Conservation (phyloP, 169 alveolate species). For the Eimeria maxima region DNA sequence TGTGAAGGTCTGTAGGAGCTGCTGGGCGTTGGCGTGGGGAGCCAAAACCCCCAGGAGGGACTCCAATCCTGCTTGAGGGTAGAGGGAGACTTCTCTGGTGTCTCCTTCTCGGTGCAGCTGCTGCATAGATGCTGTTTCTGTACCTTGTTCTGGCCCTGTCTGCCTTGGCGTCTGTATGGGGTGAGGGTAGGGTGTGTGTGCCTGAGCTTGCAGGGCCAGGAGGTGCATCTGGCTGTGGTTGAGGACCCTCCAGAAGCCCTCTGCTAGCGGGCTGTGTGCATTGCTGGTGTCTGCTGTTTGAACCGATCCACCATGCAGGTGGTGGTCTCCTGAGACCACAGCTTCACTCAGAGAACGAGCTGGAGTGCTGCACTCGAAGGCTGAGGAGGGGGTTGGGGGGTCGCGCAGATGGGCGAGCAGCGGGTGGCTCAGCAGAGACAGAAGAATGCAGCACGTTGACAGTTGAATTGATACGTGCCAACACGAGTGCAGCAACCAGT, state of each 20-base stretch:
- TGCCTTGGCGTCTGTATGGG: background rate
- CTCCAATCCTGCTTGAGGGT: background rate
- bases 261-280: background rate
- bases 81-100: background rate
- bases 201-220: background rate
- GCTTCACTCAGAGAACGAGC: constrained; percentile 54
- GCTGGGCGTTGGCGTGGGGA: background rate
- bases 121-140: background rate
- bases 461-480: constrained; percentile 37
- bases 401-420: background rate
- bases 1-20: constrained; percentile 4
- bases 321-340: background rate
- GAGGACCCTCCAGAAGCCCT: constrained; percentile 41
- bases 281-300: background rate
- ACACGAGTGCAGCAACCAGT: constrained; percentile 44
- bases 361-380: background rate
- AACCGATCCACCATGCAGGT: background rate
- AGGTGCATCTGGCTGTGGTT: constrained; percentile 44
- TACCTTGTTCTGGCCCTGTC: too few relatives aligned
- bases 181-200: background rate
- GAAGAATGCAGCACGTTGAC: constrained; percentile 24
- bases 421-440: constrained; percentile 35
- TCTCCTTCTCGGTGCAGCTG: background rate
- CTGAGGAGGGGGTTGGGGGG: background rate
- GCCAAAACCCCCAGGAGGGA: background rate